Conservation (phyloP, 768 basidiomycete species). For the Termitomyces sp. region DNA sequence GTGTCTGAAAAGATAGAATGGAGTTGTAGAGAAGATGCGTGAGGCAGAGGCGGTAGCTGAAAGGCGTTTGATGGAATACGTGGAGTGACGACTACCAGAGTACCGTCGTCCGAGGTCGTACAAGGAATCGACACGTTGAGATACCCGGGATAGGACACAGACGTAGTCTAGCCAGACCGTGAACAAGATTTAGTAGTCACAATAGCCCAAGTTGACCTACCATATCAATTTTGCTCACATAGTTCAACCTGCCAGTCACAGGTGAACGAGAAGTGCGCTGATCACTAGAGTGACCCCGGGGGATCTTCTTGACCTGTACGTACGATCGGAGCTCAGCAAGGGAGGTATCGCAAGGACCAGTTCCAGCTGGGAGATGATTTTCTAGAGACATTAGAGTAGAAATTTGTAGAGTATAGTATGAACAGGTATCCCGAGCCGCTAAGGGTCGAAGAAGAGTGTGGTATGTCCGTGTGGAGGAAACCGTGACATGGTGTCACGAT, state of each 20-base stretch:
- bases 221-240: not conserved
- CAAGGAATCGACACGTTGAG: constrained; percentile 1
- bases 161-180: not conserved
- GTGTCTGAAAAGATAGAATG: constrained; percentile 28
- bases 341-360: not conserved
- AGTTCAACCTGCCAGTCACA: constrained; percentile 1
- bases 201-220: not conserved
- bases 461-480: not conserved
- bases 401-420: not conserved
- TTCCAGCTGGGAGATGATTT: constrained; percentile 7
- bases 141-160: constrained; percentile 2
- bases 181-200: not conserved
- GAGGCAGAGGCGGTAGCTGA: constrained; percentile 25
- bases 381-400: constrained; percentile 4
- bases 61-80: not conserved
- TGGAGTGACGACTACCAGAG: not conserved
- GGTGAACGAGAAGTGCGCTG: not conserved
- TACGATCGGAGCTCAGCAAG: not conserved
- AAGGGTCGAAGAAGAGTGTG: not conserved
- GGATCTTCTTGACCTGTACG: not conserved
- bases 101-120: not conserved
- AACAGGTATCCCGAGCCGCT: not conserved
- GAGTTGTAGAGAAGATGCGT: constrained; percentile 31
- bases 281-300: not conserved
- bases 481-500: not conserved